Percentiles rank a stretch among this genome's conserved stretches.
These are phyloP conservation scores for Scutellaria minor DNA, from an alignment of 257 asterid genomes.

Conservation along the genomic window DNA sequence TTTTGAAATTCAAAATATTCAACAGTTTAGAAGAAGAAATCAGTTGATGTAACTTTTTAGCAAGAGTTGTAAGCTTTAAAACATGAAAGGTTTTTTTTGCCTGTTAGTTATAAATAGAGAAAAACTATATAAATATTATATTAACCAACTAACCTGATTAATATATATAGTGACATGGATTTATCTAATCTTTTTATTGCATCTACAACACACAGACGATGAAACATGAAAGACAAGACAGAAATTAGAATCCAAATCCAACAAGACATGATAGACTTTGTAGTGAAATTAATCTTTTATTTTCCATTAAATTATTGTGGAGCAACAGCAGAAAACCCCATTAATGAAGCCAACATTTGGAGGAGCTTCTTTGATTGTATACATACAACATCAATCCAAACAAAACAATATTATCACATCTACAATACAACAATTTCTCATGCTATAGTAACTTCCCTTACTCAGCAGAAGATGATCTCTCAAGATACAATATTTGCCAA, in stretches of 20 bases:
- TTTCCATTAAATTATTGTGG: conserved; percentile 17
- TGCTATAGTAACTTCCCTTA: conserved; percentile 3
- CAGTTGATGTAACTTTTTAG: too few relatives aligned
- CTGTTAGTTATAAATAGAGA: too few relatives aligned
- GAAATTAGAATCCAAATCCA: neutral
- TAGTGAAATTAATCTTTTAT: neutral
- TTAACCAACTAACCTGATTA: too few relatives aligned
- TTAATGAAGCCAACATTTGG: conserved; percentile 20
- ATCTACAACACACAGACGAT: too few relatives aligned
- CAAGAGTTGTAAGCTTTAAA: too few relatives aligned
- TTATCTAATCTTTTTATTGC: too few relatives aligned
- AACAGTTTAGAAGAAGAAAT: too few relatives aligned
- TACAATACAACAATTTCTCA: conserved; percentile 16
- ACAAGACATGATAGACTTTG: neutral
- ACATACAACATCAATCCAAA: neutral
- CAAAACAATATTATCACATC: neutral
- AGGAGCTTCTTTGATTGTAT: conserved; percentile 17
- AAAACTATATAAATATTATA: too few relatives aligned
- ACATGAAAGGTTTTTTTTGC: too few relatives aligned
- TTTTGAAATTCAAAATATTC: too few relatives aligned
- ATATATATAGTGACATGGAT: too few relatives aligned
- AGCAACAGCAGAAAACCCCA: neutral
- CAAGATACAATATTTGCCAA: neutral
- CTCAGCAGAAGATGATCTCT: neutral
- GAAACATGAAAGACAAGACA: conserved; percentile 7